These are phyloP conservation scores for Schizochytrium sp. DNA, from an alignment of 108 stramenopile genomes.

Conservation along the genomic window DNA sequence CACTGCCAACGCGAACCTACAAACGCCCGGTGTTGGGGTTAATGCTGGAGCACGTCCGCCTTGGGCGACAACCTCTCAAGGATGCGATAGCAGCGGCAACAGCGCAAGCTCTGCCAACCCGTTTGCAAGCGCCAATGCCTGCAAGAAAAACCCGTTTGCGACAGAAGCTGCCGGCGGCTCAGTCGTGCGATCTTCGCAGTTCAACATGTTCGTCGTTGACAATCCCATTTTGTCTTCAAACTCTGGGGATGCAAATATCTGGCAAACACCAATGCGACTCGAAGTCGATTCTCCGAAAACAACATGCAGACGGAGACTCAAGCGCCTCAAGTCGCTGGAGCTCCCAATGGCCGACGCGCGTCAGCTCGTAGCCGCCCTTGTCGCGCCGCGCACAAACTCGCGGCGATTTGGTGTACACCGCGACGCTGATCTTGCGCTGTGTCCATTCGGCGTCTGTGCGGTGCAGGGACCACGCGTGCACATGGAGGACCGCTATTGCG, in stretches of 20 bases:
- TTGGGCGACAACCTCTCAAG: too few relatives aligned
- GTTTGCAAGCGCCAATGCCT: too few relatives aligned
- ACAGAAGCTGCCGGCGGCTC: too few relatives aligned
- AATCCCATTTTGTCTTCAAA: not conserved
- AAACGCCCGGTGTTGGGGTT: too few relatives aligned
- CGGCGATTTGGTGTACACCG: not conserved
- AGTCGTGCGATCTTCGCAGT: not conserved
- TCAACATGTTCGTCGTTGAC: not conserved
- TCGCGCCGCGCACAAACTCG: not conserved
- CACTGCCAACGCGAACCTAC: too few relatives aligned
- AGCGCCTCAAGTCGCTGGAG: not conserved
- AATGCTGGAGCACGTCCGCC: too few relatives aligned
- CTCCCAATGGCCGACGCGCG: not conserved
- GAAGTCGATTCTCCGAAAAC: not conserved
- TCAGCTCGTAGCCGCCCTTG: not conserved
- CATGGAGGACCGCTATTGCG: constrained; percentile 11
- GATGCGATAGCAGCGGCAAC: too few relatives aligned
- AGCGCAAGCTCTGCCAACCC: too few relatives aligned
- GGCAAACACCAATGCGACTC: not conserved
- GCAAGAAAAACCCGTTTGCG: too few relatives aligned
- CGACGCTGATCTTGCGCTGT: not conserved
- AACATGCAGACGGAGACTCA: not conserved
- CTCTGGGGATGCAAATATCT: not conserved
- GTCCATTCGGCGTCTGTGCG: not conserved
- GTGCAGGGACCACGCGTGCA: not conserved